phyloP scores from a whole-genome alignment of 495 filamentous ascomycete species.

The Cercophora samala region DNA sequence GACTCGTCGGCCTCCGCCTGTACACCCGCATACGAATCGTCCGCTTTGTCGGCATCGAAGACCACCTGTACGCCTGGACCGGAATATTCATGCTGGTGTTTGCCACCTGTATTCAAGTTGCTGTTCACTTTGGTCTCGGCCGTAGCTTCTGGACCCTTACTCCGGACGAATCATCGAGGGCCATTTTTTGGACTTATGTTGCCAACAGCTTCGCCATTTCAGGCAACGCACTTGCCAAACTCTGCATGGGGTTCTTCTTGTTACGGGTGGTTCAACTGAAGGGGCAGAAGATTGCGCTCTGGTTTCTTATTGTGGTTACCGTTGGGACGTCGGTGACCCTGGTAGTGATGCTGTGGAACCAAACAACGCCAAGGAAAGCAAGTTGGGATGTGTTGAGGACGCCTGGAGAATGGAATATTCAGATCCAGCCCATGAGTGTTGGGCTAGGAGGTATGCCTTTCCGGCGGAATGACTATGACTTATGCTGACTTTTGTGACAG shows the following conservation, averaged over 20 bases:
- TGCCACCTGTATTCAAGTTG: constrained; percentile 34
- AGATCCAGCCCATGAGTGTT: constrained; percentile 40
- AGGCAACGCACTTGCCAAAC: constrained; percentile 41
- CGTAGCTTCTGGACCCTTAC: constrained; percentile 34
- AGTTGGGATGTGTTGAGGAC: constrained; percentile 40
- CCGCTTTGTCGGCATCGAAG: constrained; percentile 38
- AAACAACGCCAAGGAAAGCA: constrained; percentile 34
- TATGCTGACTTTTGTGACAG: constrained; percentile 23
- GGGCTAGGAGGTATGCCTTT: constrained; percentile 32
- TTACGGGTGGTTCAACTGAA: constrained; percentile 38
- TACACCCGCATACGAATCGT: constrained; percentile 40
- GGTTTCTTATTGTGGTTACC: constrained; percentile 36
- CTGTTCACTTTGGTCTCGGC: constrained; percentile 36
- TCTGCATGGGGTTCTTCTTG: constrained; percentile 42
- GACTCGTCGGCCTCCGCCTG: constrained; percentile 34
- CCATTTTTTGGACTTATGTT: constrained; percentile 42
- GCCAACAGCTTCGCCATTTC: constrained; percentile 41
- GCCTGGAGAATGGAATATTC: constrained; percentile 37
- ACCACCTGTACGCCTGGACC: constrained; percentile 36
- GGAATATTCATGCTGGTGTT: constrained; percentile 38
- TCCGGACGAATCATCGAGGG: constrained; percentile 32
- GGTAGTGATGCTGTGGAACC: constrained; percentile 39
- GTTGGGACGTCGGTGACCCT: constrained; percentile 32
- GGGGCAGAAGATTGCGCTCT: constrained; percentile 37
- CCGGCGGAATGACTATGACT: background rate